Evolutionary conservation across 257 asterid species (phyloP), one percentile per base, ranked within the genome.

Genomic region (Verbena officinalis): DNA sequence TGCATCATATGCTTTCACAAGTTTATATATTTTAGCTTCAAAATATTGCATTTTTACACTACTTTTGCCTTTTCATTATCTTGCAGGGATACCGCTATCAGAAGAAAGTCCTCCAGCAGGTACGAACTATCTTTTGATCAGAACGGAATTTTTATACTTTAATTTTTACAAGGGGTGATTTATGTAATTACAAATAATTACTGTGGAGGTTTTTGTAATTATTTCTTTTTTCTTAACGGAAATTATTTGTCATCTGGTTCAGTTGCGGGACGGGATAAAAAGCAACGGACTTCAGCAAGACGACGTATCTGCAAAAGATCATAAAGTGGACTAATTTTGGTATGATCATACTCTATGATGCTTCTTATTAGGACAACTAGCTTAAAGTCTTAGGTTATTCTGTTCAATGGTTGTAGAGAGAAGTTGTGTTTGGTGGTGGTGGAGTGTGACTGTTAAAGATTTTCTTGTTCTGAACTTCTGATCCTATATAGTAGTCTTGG

Each of bases 1-100:
- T 52, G 22, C 6, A 66, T 58, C 27, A 14, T 39, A 27, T 46
- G 15, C 14, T 48, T 13, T 1, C n/a, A 73, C 78, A 72, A 7
- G 3, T n/a, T n/a, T 21, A 23, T n/a, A 43, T 56, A 3, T 36
- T 9, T 48, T 42, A 33, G 50, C 10, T 54, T 59, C 31, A 16
- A 50, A 5, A 16, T 66, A 34, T 55, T 56, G 15, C 16, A 45
- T 57, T 38, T 21, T 57, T 9, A 57, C 3, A 1, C 23, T 19
- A 5, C 52, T 38, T 42, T 51, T 43, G 53, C 15, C 15, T 54
- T 1, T 15, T 17, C n/a, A n/a, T 59, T 50, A 22, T 59, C 46
- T 69, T 19, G 12, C 73, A 86, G 95, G 95, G 95, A 55, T 83
- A 86, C 61, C 78, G 86, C 60, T 86, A 86, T 71, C 95, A 86